Conservation (phyloP, 768 basidiomycete species). For the Leccinum olivaceopallidum region DNA sequence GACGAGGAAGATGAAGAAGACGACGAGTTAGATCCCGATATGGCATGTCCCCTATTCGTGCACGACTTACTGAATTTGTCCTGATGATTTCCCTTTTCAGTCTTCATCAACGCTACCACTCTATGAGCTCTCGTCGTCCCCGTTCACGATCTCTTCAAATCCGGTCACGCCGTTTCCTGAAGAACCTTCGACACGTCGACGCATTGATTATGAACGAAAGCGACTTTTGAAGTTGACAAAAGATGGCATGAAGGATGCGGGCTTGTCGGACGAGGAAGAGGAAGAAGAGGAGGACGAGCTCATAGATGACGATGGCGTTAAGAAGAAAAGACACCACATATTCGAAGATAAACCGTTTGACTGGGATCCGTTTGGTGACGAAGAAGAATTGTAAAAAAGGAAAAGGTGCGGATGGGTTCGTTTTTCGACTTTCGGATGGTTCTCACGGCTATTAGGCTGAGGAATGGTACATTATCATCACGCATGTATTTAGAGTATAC, state of each 20-base stretch:
- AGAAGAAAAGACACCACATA: conserved; percentile 22
- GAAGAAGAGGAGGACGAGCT: conserved; percentile 26
- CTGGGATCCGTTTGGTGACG: conserved; percentile 33
- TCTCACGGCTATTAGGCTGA: background rate
- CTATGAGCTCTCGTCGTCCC: conserved; percentile 27
- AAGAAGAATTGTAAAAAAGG: conserved; percentile 21
- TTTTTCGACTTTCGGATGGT: background rate
- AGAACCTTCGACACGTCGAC: conserved; percentile 27
- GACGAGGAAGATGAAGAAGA: conserved; percentile 29
- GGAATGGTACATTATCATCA: conserved; percentile 8
- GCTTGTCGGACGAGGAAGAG: conserved; percentile 22
- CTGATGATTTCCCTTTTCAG: conserved; percentile 9
- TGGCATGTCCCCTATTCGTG: conserved; percentile 18
- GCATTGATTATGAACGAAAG: conserved; percentile 33
- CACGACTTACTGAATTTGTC: background rate
- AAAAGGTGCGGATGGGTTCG: background rate
- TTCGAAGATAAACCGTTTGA: conserved; percentile 31
- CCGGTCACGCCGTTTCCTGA: conserved; percentile 33
- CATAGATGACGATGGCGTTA: background rate
- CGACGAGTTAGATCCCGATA: conserved; percentile 29
- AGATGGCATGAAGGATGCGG: conserved; percentile 30
- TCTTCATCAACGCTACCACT: conserved; percentile 31
- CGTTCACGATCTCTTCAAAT: conserved; percentile 27
- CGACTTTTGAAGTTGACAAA: conserved; percentile 31
- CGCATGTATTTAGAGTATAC: conserved; percentile 10